These are phyloP conservation scores for Spiraea crenata DNA, from an alignment of 331 rosid genomes.

Conservation along the genomic window DNA sequence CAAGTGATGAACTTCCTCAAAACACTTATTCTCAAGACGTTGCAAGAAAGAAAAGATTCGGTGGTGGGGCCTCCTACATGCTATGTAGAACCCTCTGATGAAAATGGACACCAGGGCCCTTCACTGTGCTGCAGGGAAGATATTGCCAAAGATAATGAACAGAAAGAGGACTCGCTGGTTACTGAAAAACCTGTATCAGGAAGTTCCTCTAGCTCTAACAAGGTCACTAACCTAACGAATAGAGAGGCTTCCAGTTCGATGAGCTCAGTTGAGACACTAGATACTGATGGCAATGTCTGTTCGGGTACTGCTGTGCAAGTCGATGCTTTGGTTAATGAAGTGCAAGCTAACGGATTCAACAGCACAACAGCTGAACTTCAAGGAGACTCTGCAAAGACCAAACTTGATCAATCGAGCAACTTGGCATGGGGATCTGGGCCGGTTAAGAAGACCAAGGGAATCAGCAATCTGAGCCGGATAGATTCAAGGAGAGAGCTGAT, in stretches of 20 bases:
- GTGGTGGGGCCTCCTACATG: constrained; percentile 43
- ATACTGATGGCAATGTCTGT: constrained; percentile 28
- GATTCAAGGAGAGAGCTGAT: constrained; percentile 53
- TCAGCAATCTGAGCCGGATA: constrained; percentile 38
- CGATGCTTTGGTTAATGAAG: background rate
- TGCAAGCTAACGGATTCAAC: background rate
- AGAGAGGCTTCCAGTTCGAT: constrained; percentile 37
- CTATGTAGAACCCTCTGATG: constrained; percentile 48
- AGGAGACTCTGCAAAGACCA: constrained; percentile 39
- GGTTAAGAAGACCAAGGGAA: no score
- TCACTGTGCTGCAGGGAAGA: constrained; percentile 38
- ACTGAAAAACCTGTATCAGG: constrained; percentile 40
- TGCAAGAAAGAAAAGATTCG: constrained; percentile 59
- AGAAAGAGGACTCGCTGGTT: constrained; percentile 29
- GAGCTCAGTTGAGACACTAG: constrained; percentile 35
- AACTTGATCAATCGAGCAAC: constrained; percentile 42
- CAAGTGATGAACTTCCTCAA: constrained; percentile 94
- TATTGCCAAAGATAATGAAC: constrained; percentile 34
- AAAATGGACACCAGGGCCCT: constrained; percentile 47
- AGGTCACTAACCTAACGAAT: constrained; percentile 21
- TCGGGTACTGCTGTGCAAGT: constrained; percentile 38
- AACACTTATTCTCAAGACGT: constrained; percentile 61
- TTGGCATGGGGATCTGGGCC: constrained; percentile 14
- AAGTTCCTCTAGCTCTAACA: constrained; percentile 23
- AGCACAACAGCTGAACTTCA: constrained; percentile 6